phyloP scores from a whole-genome alignment of 2,329 filamentous ascomycete species.

The Penicillium aurantiogriseum region DNA sequence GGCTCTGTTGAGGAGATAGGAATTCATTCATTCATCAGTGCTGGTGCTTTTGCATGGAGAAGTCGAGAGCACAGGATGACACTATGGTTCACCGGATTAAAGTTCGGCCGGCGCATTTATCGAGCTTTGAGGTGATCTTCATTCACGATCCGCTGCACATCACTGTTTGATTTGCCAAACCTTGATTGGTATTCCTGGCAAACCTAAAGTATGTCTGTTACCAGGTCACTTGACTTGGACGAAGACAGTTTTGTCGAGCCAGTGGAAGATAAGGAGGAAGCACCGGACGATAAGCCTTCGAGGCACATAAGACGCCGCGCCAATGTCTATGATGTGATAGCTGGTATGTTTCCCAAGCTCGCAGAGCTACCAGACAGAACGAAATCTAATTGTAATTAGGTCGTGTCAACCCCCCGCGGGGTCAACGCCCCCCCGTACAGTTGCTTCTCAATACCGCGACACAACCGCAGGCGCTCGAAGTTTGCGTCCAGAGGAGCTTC shows the following conservation, averaged over 20 bases:
- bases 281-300: conserved; percentile 10
- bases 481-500: conserved; percentile 57
- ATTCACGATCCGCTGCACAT: neutral
- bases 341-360: conserved; percentile 40
- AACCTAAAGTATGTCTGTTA: conserved; percentile 1
- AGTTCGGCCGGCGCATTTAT: conserved; percentile 22
- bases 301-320: conserved; percentile 36
- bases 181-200: conserved; percentile 6
- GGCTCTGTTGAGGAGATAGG: conserved; percentile 72
- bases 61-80: conserved; percentile 18
- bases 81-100: conserved; percentile 28
- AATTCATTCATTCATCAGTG: conserved; percentile 65
- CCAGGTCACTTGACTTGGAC: neutral
- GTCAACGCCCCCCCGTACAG: conserved; percentile 27
- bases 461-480: conserved; percentile 37
- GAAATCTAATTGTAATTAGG: conserved; percentile 34
- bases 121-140: neutral
- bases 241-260: neutral
- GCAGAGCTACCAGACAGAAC: neutral
- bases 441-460: conserved; percentile 33
- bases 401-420: conserved; percentile 44
- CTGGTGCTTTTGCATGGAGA: neutral
- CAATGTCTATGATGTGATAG: conserved; percentile 60
- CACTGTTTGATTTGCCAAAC: conserved; percentile 1
- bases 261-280: conserved; percentile 3